phyloP scores from a whole-genome alignment of 2,329 filamentous ascomycete species.

The Stagonosporopsis rhizophila region DNA sequence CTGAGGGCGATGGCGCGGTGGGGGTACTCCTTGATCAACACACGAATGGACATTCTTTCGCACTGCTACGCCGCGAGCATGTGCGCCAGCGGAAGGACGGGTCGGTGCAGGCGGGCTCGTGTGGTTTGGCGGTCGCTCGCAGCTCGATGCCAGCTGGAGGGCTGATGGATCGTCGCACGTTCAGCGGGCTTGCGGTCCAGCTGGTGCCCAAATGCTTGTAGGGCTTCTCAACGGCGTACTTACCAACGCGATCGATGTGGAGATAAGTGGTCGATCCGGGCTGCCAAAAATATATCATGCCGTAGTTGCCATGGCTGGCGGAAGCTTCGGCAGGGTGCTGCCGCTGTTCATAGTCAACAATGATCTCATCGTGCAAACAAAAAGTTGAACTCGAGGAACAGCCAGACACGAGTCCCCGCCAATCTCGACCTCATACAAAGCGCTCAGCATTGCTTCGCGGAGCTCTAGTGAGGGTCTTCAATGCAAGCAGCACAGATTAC shows the following conservation, averaged over 20 bases:
- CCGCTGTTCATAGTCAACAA: conserved; percentile 4
- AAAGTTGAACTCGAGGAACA: neutral
- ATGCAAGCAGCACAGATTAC: neutral
- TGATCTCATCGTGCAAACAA: conserved; percentile 7
- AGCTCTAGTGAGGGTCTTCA: neutral
- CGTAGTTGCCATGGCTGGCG: conserved; percentile 3
- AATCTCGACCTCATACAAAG: neutral
- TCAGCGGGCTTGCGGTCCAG: conserved; percentile 19
- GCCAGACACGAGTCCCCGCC: neutral
- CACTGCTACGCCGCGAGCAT: conserved; percentile 17
- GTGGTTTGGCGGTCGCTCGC: conserved; percentile 28
- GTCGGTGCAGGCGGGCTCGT: conserved; percentile 34
- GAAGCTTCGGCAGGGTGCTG: neutral
- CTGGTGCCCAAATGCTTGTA: conserved; percentile 28
- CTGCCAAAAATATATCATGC: conserved; percentile 10
- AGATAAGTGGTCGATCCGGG: conserved; percentile 13
- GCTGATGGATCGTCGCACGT: conserved; percentile 24
- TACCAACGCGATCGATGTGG: conserved; percentile 18
- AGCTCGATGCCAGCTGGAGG: conserved; percentile 25
- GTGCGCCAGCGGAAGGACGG: conserved; percentile 10
- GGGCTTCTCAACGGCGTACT: conserved; percentile 23
- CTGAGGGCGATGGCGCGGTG: conserved; percentile 87
- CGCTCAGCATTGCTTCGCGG: neutral
- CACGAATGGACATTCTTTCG: conserved; percentile 63
- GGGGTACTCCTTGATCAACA: conserved; percentile 85